These are phyloP conservation scores for Plasmodium knowlesi DNA, from an alignment of 169 alveolate genomes.

Conservation along the genomic window DNA sequence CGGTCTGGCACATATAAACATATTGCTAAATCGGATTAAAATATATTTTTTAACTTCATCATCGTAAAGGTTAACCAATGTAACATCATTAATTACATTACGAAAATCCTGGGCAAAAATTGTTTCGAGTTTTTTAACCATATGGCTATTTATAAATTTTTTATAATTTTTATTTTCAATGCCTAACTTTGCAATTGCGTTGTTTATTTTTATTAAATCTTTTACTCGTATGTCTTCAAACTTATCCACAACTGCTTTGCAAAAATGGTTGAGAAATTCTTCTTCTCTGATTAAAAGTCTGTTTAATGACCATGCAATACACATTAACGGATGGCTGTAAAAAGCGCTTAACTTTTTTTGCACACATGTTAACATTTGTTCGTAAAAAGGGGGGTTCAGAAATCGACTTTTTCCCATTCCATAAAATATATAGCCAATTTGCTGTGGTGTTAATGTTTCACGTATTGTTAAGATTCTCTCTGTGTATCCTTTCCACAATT, in stretches of 20 bases:
- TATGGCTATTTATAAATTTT: conserved; percentile 73
- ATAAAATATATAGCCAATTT: conserved; percentile 86
- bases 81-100: conserved; percentile 80
- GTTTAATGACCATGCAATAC: conserved; percentile 87
- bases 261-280: conserved; percentile 27
- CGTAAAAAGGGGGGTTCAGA: conserved; percentile 78
- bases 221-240: conserved; percentile 79
- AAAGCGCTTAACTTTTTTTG: conserved; percentile 76
- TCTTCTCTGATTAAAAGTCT: conserved; percentile 78
- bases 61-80: conserved; percentile 82
- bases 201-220: conserved; percentile 83
- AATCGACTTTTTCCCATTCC: conserved; percentile 88
- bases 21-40: conserved; percentile 83
- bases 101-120: conserved; percentile 86
- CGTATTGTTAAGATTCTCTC: conserved; percentile 80
- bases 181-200: conserved; percentile 77
- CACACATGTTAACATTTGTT: conserved; percentile 73
- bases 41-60: conserved; percentile 81
- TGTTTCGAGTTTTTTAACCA: conserved; percentile 79
- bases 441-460: conserved; percentile 85
- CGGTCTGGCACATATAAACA: conserved; percentile 87
- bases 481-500: conserved; percentile 79
- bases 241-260: conserved; percentile 74
- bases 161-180: conserved; percentile 74
- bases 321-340: conserved; percentile 87